Percentiles rank a stretch among this genome's conserved stretches.
Conservation (phyloP, 2,329 filamentous ascomycete species). For the Talaromyces sp. region DNA sequence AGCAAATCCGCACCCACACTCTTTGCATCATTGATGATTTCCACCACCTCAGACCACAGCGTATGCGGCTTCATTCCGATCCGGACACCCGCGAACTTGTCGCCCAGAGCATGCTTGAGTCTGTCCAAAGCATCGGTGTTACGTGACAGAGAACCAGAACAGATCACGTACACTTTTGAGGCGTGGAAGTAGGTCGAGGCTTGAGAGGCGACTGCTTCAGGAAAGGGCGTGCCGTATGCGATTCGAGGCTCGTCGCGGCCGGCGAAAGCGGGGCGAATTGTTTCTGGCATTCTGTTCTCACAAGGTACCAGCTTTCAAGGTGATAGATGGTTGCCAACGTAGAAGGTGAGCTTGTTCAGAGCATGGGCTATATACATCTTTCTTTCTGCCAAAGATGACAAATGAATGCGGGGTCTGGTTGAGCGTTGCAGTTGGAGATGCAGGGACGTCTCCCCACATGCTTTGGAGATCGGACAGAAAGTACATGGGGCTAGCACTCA, state of each 20-base stretch:
- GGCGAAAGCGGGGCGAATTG: conserved; percentile 36
- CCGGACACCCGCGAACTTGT: conserved; percentile 44
- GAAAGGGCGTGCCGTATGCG: conserved; percentile 48
- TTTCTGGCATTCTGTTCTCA: conserved; percentile 24
- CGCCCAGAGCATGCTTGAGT: conserved; percentile 42
- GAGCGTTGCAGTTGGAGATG: neutral
- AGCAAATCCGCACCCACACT: conserved; percentile 46
- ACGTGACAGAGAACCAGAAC: conserved; percentile 47
- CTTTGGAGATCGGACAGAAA: neutral
- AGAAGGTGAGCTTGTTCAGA: neutral
- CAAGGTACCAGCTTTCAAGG: neutral
- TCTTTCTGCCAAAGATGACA: neutral
- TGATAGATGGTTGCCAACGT: neutral
- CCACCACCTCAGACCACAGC: conserved; percentile 51
- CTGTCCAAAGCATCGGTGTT: conserved; percentile 46
- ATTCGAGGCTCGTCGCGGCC: conserved; percentile 40
- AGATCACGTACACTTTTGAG: conserved; percentile 50
- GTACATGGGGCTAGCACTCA: neutral
- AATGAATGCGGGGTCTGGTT: neutral
- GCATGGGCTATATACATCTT: neutral
- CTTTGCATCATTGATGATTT: conserved; percentile 44
- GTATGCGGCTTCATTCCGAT: conserved; percentile 55
- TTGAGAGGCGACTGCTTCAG: conserved; percentile 46
- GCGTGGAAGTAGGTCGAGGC: conserved; percentile 44
- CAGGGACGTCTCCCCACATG: conserved; percentile 1